phyloP scores from a whole-genome alignment of 495 filamentous ascomycete genomes.

The Penicillium mononematosum region DNA sequence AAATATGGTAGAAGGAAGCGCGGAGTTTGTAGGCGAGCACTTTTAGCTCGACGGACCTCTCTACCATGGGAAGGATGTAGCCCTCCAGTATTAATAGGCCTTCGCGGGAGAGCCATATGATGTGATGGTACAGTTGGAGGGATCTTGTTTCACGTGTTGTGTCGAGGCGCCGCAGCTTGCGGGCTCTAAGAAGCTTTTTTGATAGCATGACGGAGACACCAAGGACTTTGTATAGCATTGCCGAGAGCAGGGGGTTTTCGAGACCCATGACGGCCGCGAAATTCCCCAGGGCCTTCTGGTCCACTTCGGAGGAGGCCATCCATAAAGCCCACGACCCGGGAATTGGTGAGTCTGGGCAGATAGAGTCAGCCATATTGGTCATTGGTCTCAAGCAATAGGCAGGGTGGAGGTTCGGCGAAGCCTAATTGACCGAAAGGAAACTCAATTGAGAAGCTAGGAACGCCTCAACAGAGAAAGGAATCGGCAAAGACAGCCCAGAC shows the following conservation, averaged over 20 bases:
- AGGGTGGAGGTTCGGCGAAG: background rate
- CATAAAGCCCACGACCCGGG: constrained; percentile 37
- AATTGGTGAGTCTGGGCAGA: constrained; percentile 18
- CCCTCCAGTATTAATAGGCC: constrained; percentile 83
- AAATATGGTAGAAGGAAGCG: constrained; percentile 94
- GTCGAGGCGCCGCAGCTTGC: constrained; percentile 80
- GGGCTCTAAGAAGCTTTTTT: constrained; percentile 76
- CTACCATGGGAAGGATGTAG: constrained; percentile 78
- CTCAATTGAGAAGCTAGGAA: background rate
- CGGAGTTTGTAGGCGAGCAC: constrained; percentile 89
- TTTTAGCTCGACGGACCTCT: constrained; percentile 68
- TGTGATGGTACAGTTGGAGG: constrained; percentile 80
- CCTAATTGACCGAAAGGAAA: background rate
- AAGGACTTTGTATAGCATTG: constrained; percentile 82
- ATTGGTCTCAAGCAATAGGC: background rate
- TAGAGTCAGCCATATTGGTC: constrained; percentile 23
- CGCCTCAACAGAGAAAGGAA: background rate
- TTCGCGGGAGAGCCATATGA: constrained; percentile 93
- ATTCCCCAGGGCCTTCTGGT: constrained; percentile 91
- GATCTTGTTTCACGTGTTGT: constrained; percentile 75
- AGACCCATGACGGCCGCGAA: constrained; percentile 72
- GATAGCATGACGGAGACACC: constrained; percentile 88
- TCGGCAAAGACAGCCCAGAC: constrained; percentile 9
- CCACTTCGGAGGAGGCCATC: constrained; percentile 96
- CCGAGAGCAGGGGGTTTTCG: constrained; percentile 72